Conservation (phyloP, 2,329 filamentous ascomycete genomes). For the Apiospora phragmitis region DNA sequence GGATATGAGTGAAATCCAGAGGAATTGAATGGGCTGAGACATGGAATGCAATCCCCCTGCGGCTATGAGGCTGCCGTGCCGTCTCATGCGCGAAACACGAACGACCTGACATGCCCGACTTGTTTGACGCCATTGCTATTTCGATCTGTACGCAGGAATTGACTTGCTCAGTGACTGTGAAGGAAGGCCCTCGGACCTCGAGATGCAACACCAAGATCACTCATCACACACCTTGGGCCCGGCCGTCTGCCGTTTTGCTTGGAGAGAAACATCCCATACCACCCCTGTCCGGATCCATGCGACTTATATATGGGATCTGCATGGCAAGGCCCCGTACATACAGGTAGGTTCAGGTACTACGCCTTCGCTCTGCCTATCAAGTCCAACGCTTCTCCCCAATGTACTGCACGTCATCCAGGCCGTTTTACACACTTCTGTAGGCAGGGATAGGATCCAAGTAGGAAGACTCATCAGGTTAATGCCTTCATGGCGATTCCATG, state of each 20-base stretch:
- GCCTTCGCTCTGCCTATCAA: neutral
- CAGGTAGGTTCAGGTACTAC: neutral
- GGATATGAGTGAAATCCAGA: neutral
- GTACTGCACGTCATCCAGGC: neutral
- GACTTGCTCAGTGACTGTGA: neutral
- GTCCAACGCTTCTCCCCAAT: neutral
- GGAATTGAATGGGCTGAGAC: neutral
- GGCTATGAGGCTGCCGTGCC: neutral
- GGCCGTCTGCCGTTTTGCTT: neutral
- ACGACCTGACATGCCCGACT: neutral
- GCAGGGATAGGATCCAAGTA: neutral
- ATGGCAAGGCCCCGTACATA: neutral
- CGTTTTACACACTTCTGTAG: neutral
- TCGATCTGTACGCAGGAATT: neutral
- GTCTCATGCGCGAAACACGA: neutral
- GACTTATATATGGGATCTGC: slow-evolving; percentile 1
- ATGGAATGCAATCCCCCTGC: neutral
- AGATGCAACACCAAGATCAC: neutral
- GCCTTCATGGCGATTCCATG: neutral
- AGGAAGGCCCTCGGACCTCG: neutral
- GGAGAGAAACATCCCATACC: neutral
- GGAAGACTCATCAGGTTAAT: neutral
- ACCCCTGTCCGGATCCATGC: slow-evolving; percentile 1
- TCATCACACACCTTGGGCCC: neutral
- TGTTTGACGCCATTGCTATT: neutral